Conservation (phyloP, 495 filamentous ascomycete genomes). For the Hypoxylon fragiforme region DNA sequence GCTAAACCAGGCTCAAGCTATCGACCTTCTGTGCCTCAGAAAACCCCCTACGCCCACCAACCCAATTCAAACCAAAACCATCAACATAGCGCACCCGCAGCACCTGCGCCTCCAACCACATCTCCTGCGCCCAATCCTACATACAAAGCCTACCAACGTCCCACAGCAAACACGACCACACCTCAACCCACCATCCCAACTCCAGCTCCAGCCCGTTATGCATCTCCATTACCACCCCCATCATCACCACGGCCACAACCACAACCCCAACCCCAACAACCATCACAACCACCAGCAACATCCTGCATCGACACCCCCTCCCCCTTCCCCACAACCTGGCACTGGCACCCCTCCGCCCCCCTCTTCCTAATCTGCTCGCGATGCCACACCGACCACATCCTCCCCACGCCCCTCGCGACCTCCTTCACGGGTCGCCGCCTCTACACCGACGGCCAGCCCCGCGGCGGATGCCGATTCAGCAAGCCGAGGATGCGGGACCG, state of each 20-base stretch:
- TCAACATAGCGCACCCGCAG: too few species aligned
- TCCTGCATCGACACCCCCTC: constrained; percentile 22
- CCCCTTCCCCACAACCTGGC: constrained; percentile 34
- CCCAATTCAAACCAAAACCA: neutral
- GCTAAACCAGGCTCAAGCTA: neutral
- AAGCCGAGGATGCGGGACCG: constrained; percentile 21
- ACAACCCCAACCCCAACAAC: neutral
- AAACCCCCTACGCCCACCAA: neutral
- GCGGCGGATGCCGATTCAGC: constrained; percentile 26
- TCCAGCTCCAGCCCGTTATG: too few species aligned
- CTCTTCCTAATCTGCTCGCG: constrained; percentile 34
- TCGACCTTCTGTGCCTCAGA: neutral
- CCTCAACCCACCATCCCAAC: too few species aligned
- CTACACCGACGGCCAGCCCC: constrained; percentile 6
- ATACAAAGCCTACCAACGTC: too few species aligned
- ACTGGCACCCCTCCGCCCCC: constrained; percentile 21
- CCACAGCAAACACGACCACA: too few species aligned
- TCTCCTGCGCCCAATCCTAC: neutral
- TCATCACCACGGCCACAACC: too few species aligned
- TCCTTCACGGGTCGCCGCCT: constrained; percentile 12
- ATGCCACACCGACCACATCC: constrained; percentile 36
- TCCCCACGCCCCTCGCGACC: neutral
- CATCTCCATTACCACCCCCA: too few species aligned
- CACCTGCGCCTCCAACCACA: too few species aligned
- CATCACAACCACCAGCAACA: constrained; percentile 9